These are phyloP conservation scores for Xanthoconium stramineum DNA, from an alignment of 768 basidiomycete genomes.

Conservation along the genomic window DNA sequence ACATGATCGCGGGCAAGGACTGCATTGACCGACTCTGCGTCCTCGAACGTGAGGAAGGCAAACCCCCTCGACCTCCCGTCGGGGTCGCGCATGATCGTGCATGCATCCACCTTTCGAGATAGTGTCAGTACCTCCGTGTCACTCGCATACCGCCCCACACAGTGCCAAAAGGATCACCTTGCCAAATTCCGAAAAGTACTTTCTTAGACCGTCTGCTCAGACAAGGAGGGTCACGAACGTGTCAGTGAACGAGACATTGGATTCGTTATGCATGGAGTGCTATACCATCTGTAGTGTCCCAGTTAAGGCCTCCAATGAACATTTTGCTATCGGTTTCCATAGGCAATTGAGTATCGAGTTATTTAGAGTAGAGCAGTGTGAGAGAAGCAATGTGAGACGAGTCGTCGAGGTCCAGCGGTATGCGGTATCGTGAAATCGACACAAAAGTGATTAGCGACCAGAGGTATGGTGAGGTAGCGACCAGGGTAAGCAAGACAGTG, in stretches of 20 bases:
- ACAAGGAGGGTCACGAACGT: conserved; percentile 14
- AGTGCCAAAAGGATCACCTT: conserved; percentile 42
- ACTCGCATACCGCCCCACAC: neutral
- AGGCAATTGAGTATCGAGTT: conserved; percentile 29
- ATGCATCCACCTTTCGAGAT: conserved; percentile 61
- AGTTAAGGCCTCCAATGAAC: conserved; percentile 88
- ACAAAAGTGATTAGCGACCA: conserved; percentile 34
- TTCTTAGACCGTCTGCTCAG: conserved; percentile 54
- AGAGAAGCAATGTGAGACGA: conserved; percentile 26
- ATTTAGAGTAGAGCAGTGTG: conserved; percentile 27
- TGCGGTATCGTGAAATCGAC: conserved; percentile 34
- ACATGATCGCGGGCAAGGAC: conserved; percentile 68
- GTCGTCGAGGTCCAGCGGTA: conserved; percentile 35
- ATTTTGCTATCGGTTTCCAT: conserved; percentile 64
- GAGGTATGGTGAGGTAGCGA: conserved; percentile 34
- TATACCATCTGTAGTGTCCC: conserved; percentile 90
- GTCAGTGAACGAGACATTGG: conserved; percentile 26
- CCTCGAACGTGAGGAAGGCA: conserved; percentile 81
- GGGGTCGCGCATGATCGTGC: conserved; percentile 83
- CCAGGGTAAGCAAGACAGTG: conserved; percentile 30
- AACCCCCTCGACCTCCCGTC: conserved; percentile 76
- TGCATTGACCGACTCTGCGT: conserved; percentile 55
- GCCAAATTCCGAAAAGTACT: conserved; percentile 80
- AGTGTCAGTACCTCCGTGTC: conserved; percentile 10
- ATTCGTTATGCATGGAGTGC: conserved; percentile 26